Conservation (phyloP, 257 asterid genomes). For the Gentiana dahurica region DNA sequence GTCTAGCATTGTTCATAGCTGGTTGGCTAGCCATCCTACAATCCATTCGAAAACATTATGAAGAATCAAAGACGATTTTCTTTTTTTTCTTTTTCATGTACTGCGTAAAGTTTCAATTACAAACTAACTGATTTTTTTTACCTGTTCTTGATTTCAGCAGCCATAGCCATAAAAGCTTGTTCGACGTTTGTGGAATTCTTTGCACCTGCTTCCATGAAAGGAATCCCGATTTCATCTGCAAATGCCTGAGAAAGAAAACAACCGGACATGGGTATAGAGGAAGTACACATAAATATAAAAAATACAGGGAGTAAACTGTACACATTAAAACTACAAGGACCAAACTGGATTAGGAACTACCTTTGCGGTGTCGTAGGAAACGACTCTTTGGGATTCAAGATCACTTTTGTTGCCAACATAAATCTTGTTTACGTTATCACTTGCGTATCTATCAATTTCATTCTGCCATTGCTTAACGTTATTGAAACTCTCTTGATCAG, state of each 20-base stretch:
- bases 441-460: constrained; percentile 84
- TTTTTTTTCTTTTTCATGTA: too few relatives aligned
- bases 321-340: too few relatives aligned
- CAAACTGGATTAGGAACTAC: constrained; percentile 16
- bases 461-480: constrained; percentile 80
- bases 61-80: neutral
- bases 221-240: constrained; percentile 40
- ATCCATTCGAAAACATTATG: neutral
- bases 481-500: constrained; percentile 88
- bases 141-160: constrained; percentile 37
- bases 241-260: constrained; percentile 20
- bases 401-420: constrained; percentile 82
- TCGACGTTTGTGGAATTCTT: constrained; percentile 31
- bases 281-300: neutral
- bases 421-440: constrained; percentile 88
- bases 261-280: too few relatives aligned
- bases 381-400: constrained; percentile 75
- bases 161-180: constrained; percentile 44
- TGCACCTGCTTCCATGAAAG: constrained; percentile 40
- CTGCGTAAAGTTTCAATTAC: neutral
- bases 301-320: neutral
- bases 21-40: constrained; percentile 91
- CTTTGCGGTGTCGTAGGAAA: constrained; percentile 67
- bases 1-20: constrained; percentile 48
- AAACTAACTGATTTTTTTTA: neutral